Base-by-base conservation (phyloP, 768 basidiomycete species). In the Lactarius hengduanensis region DNA sequence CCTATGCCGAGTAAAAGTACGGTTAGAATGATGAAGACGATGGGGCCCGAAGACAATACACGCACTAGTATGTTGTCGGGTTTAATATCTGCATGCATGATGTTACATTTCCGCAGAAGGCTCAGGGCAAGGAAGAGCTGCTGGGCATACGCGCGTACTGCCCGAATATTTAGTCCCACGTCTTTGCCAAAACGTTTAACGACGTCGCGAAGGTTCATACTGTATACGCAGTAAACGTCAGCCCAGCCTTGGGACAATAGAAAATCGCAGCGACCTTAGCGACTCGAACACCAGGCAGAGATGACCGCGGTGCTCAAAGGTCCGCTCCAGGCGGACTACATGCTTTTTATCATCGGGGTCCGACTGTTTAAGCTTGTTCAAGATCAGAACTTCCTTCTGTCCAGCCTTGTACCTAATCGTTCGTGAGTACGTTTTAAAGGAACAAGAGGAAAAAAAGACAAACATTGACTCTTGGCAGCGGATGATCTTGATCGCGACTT, bases 31-130 rank as follows among this genome's bases (percentile, higher is more conserved):
- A 26, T 61, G 26, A 43, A 10, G 30, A 32, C 28, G 4, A 22
- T 11, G 36, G 53, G 16, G 28, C 15, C 15, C 32, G 54, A 22
- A 8, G 26, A 61, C 36, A 61, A 65, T 20, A 57, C 41, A 83
- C 88, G 38, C 69, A 95, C 96, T 73, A 98, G 76, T 53, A 99
- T 96, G 75, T 98, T 98, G 76, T 98, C 97, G 22, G 97, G 97
- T 77, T 98, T 98, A 75, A 99, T 92, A 74, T 99, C 97, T 8
- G 97, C 97, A 73, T 99, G 97, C 86, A 98, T 97, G 66, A 98
- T 87, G 70, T 91, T 94, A 66, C 87, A 84, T 78, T 98, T 98
- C 70, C 87, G 86, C 74, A 98, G 80, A 62, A 96, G 80, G 70
- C 90, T 85, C 69, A 98, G 76, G 20, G 93, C 85, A 61, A 98